These are phyloP conservation scores for Codiaeum variegatum DNA, from an alignment of 441 rosid genomes.

Conservation along the genomic window DNA sequence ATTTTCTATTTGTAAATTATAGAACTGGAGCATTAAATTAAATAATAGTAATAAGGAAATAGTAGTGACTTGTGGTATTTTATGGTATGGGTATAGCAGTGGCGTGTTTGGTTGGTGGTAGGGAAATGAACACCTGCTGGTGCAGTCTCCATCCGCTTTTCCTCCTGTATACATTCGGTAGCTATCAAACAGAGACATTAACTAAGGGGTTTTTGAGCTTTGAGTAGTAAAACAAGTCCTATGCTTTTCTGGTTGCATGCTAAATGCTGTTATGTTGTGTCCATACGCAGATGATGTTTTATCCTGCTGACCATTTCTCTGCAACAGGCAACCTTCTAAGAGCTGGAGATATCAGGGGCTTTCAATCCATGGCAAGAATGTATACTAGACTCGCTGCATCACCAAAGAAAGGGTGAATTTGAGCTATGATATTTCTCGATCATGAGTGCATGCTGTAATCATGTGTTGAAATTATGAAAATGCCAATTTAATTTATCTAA, in stretches of 20 bases:
- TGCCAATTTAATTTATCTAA: not conserved
- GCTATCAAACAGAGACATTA: not conserved
- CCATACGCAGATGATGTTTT: not conserved
- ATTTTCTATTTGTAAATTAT: too few species aligned
- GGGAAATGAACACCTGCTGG: slow-evolving; percentile 20
- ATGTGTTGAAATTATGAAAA: not conserved
- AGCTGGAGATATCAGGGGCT: slow-evolving; percentile 88
- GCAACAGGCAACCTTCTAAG: slow-evolving; percentile 86
- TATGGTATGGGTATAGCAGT: slow-evolving; percentile 28
- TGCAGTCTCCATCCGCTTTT: too few species aligned
- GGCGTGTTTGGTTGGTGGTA: slow-evolving; percentile 25
- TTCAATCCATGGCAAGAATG: slow-evolving; percentile 95
- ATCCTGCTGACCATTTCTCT: not conserved
- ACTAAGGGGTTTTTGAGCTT: not conserved
- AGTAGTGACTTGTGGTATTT: slow-evolving; percentile 26
- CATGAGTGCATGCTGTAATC: not conserved
- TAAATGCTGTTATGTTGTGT: not conserved
- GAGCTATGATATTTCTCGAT: slow-evolving; percentile 70
- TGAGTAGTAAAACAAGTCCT: not conserved
- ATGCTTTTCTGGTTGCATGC: not conserved
- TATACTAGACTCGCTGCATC: slow-evolving; percentile 92
- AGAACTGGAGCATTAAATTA: too few species aligned
- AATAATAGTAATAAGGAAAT: too few species aligned
- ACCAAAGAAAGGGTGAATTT: slow-evolving; percentile 77
- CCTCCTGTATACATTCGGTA: too few species aligned